These are phyloP conservation scores for Fragaria nilgerrensis DNA, from an alignment of 306 rosid species.

Conservation along the genomic window DNA sequence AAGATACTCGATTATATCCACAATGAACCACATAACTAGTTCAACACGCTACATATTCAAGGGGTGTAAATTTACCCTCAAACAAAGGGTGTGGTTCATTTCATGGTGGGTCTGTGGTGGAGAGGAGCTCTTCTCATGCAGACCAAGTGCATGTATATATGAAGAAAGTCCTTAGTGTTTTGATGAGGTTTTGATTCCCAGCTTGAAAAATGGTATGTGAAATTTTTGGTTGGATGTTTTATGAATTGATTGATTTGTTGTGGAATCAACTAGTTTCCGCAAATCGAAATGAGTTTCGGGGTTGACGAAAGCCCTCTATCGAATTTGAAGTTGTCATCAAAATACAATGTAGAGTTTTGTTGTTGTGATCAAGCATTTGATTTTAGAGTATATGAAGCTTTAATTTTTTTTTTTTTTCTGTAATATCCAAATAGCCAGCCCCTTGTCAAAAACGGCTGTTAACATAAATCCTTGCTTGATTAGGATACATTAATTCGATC, in stretches of 20 bases:
- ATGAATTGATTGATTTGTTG: no score
- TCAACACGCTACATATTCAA: no score
- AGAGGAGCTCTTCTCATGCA: slow-evolving; percentile 22
- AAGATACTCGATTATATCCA: no score
- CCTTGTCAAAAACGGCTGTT: no score
- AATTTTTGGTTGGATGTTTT: background rate
- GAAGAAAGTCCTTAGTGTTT: slow-evolving; percentile 27
- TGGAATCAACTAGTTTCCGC: background rate
- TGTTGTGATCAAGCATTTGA: background rate
- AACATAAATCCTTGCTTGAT: no score
- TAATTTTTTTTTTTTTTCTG: no score
- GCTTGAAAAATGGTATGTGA: slow-evolving; percentile 50
- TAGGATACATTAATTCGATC: no score
- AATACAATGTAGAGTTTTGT: background rate
- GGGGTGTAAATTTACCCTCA: no score
- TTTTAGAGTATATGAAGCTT: no score
- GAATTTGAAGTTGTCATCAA: background rate
- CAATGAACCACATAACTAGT: no score
- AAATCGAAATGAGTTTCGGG: background rate
- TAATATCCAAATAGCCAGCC: no score
- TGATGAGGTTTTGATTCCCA: slow-evolving; percentile 29
- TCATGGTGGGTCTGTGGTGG: slow-evolving; percentile 9
- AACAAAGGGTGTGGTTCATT: slow-evolving; percentile 25
- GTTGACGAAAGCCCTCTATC: background rate
- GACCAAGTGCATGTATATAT: slow-evolving; percentile 14